phyloP scores from a whole-genome alignment of 257 asterid species.

The Salvia miltiorrhiza region DNA sequence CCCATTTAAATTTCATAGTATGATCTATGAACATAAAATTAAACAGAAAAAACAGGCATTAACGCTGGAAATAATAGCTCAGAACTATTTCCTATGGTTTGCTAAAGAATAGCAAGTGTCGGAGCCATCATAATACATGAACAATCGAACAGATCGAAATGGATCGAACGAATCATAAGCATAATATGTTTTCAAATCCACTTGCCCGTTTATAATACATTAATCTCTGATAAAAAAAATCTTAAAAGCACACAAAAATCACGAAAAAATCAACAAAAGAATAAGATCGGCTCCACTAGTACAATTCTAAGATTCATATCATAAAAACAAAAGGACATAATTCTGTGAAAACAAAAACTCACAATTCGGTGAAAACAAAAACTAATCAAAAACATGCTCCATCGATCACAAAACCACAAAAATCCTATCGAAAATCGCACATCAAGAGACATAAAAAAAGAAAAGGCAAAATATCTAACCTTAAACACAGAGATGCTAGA shows the following conservation, averaged over 20 bases:
- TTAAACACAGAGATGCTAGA: neutral
- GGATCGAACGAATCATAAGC: neutral
- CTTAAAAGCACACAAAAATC: neutral
- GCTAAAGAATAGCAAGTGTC: neutral
- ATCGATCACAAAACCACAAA: neutral
- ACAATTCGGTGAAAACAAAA: too few species aligned
- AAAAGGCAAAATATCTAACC: neutral
- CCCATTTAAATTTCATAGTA: neutral
- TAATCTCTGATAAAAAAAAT: neutral
- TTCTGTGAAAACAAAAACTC: neutral
- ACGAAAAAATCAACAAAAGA: neutral
- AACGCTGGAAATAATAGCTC: neutral
- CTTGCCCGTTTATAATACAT: neutral
- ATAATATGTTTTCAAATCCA: neutral
- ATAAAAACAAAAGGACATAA: neutral
- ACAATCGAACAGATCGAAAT: neutral
- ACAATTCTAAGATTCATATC: neutral
- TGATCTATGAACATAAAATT: neutral
- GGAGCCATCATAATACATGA: neutral
- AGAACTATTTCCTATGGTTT: neutral
- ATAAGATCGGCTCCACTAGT: neutral
- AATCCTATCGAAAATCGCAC: neutral
- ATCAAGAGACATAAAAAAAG: neutral
- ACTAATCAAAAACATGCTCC: neutral
- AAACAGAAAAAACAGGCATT: neutral